Base-by-base conservation (phyloP, 169 alveolate species). In the Cryptosporidium sp. region DNA sequence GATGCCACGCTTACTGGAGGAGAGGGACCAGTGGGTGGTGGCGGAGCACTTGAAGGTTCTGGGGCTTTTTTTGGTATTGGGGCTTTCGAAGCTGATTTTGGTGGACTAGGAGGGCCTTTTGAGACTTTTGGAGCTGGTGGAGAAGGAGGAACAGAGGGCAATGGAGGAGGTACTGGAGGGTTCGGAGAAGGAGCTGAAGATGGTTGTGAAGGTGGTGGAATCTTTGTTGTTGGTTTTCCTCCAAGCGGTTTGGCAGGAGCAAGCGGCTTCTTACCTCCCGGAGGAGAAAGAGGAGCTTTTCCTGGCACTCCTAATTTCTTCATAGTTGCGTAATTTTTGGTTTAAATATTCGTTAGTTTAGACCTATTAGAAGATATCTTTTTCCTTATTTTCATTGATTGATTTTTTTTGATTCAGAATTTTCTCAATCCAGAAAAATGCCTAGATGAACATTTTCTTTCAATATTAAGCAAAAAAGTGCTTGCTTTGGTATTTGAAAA, bases 231-330 rank as follows among this genome's bases (percentile, higher is more conserved):
- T 9, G 50, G 71, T 10, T 65, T 65, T 8, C 52, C 71, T 65
- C n/a, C 71, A 35, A 14, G 43, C 1, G 71, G 71, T 12, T 65
- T 65, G 16, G 50, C 29, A n/a, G 71, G 48, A 1, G 71, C 51
- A 33, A 14, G 71, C 71, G 48, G 43, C 14, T 65, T 65, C 51
- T 65, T 65, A 1, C 52, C 71, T 31, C 50, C 50, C 2, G 26
- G 50, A 26, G 71, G 71, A 37, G 71, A 26, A 31, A 59, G 71
- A 31, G 71, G 71, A 65, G 71, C 71, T 7, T 65, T 65, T 8
- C 71, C 71, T 16, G 71, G 71, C 26, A 35, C 71, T 6, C 71
- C 71, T 16, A 39, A 31, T 29, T 65, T 65, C 16, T 65, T 65
- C 71, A 65, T 65, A 0, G 23, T 33, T 65, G 71, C 6, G 8